Evolutionary conservation across 2,329 filamentous ascomycete genomes (phyloP).

Genomic region (Seiridium unicorne): DNA sequence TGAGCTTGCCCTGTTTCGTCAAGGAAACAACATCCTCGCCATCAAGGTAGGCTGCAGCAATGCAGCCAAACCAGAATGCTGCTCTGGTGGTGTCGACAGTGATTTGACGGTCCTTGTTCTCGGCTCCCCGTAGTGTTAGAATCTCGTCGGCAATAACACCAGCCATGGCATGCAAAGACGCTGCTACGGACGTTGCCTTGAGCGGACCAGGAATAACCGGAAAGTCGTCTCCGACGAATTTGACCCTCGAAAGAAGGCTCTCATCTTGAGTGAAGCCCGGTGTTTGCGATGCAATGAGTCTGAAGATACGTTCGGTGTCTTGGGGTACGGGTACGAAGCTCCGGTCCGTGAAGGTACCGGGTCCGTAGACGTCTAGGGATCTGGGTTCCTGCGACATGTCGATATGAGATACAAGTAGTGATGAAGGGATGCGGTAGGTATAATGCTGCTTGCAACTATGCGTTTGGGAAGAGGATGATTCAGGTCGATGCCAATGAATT

Average conservation of each 20-base stretch:
- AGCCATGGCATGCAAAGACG: constrained; percentile 31
- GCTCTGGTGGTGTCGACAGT: constrained; percentile 45
- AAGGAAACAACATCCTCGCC: constrained; percentile 30
- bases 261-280: constrained; percentile 31
- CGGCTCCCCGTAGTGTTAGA: constrained; percentile 10
- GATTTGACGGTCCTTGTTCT: constrained; percentile 22
- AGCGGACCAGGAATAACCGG: constrained; percentile 33
- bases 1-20: constrained; percentile 25
- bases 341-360: constrained; percentile 28
- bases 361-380: constrained; percentile 26
- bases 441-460: neutral
- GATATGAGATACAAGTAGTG: neutral
- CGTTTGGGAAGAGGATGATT: neutral
- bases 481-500: neutral
- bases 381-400: constrained; percentile 16
- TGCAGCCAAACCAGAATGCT: constrained; percentile 41
- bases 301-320: constrained; percentile 30
- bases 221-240: constrained; percentile 27
- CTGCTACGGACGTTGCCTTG: constrained; percentile 30
- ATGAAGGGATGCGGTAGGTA: neutral
- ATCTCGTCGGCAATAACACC: constrained; percentile 20
- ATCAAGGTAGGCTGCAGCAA: constrained; percentile 34
- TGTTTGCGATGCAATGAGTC: constrained; percentile 25
- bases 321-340: constrained; percentile 23
- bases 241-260: constrained; percentile 23